Base-by-base conservation (phyloP, 2,329 filamentous ascomycete genomes). In the Penicillium sp. region DNA sequence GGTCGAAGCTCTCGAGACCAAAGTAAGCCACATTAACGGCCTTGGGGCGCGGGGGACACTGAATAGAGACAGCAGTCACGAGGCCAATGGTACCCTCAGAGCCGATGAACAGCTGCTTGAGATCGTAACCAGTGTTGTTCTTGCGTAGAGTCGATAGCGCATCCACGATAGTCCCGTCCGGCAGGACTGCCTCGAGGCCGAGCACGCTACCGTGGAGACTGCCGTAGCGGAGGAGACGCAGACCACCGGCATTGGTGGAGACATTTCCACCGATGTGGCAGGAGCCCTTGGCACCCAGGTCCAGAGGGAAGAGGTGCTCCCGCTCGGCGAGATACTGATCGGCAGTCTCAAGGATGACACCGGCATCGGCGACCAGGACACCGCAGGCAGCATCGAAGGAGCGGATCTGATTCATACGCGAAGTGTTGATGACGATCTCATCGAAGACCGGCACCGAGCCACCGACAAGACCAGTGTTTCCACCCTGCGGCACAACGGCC, bases 101-200 rank as follows among this genome's bases (percentile, higher is more conserved):
- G 45, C 94, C 94, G 68, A 99, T 96, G 74, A 99, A 97, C 36
- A 97, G 84, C 76, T 97, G 93, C 80, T 97, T 97, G 56, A 97
- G 77, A 73, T 99, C 95, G 76, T 97, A 99, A 29, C 94, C 94
- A 2, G 94, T 99, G 79, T 99, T 99, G 82, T 99, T 97, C 82
- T 99, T 99, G 65, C 94, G 87, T 57, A 99, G 81, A 58, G 85
- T 92, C 65, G 86, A 89, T 33, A 99, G 85, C 67, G 97, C 92
- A 67, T 97, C 87, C 45, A 99, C 82, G 65, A 99, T 84, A 7
- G 92, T 97, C 53, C 94, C 94, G 71, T 99, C 91, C 0, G 94
- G 91, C 40, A 99, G 81, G 9, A 99, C 95, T 21, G 89, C 94
- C 78, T 99, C 93, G 50, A 99, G 82, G 27, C 94, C 94, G 16